These are phyloP conservation scores for Lactarius hatsudake DNA, from an alignment of 768 basidiomycete species.

Conservation along the genomic window DNA sequence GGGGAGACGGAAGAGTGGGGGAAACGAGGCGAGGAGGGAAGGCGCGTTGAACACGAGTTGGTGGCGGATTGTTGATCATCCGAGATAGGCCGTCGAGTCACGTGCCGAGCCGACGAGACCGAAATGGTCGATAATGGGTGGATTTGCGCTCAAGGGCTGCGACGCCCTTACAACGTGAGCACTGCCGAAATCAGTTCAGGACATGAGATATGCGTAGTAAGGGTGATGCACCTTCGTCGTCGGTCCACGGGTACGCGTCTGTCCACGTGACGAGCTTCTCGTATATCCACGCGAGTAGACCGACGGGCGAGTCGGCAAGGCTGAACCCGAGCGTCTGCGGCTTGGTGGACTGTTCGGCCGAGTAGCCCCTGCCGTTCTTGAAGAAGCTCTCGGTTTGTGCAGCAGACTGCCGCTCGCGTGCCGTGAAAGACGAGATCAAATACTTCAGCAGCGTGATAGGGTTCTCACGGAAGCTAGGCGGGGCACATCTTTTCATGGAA, in stretches of 20 bases:
- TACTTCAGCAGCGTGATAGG: conserved; percentile 34
- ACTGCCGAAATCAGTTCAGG: conserved; percentile 35
- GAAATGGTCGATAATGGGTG: no score
- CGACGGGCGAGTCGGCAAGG: conserved; percentile 32
- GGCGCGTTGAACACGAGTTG: no score
- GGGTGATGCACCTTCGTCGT: conserved; percentile 41
- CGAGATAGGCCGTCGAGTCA: no score
- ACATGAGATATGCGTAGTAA: not conserved
- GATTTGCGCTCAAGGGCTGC: no score
- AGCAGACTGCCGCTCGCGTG: conserved; percentile 38
- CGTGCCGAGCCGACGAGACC: no score
- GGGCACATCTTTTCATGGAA: not conserved
- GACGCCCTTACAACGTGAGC: no score
- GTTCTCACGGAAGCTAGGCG: conserved; percentile 30
- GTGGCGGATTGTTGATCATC: no score
- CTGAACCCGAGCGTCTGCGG: conserved; percentile 45
- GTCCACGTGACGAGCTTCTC: no score
- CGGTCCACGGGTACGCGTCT: conserved; percentile 46
- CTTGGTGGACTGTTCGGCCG: conserved; percentile 35
- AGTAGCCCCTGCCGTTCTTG: conserved; percentile 40
- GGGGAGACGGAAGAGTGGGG: no score
- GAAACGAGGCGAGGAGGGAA: no score
- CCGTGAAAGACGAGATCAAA: conserved; percentile 35
- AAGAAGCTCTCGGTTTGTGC: conserved; percentile 35
- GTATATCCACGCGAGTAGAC: conserved; percentile 35